Base-by-base conservation (phyloP, 2,329 filamentous ascomycete genomes). In the Botryotinia globosa region DNA sequence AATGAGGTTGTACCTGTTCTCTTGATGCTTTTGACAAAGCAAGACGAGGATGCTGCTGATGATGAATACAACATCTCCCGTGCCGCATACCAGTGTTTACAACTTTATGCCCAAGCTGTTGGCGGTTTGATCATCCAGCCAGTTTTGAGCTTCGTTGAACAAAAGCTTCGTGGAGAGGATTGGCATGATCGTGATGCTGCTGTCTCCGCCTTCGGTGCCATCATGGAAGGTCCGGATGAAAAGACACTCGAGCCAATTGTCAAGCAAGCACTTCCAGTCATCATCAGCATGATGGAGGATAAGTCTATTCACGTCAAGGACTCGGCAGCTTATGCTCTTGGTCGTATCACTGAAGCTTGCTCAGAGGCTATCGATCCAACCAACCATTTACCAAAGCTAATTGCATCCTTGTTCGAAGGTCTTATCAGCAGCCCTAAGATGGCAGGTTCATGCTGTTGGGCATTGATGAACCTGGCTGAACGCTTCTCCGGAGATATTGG, bases 401-500 rank as follows among this genome's bases (percentile, higher is more conserved):
- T 99, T 80, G 89, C 90, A 72, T 92, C 94, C 58, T 88, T 99
- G 16, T 99, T 99, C 85, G 90, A 91, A 77, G 96, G 95, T 68
- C 87, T 99, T 74, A 90, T 93, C 74, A 95, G 92, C 84, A 96
- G 92, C 81, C 92, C 94, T 74, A 98, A 97, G 88, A 99, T 99
- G 91, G 96, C 95, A 45, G 91, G 94, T 72, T 99, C 96, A 44
- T 98, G 96, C 89, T 99, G 96, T 85, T 98, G 97, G 96, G 94
- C 96, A 45, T 85, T 99, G 77, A 98, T 99, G 93, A 99, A 98
- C 84, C 85, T 99, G 81, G 95, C 96, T 18, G 96, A 99, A 81
- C 92, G 94, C 74, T 99, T 98, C 81, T 93, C 94, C 44, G 94
- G 94, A 73, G 94, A 98, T 72, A 87, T 91, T 72, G 93, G 93